Conservation (phyloP, 2,329 filamentous ascomycete species). For the Spiromastix sp. region DNA sequence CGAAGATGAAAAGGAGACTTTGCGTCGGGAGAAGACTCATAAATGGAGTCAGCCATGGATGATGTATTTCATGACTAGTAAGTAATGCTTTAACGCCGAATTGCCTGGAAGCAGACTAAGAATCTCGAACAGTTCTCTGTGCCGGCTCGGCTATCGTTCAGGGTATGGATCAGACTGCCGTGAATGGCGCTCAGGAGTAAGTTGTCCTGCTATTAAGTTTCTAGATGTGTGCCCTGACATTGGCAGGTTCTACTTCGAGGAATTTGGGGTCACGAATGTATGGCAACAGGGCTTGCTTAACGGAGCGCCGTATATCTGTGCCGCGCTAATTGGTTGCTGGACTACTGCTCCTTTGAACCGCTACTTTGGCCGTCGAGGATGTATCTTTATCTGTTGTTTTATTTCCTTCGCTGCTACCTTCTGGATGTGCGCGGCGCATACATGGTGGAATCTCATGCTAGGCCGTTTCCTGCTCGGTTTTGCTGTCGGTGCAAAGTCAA, state of each 20-base stretch:
- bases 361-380: constrained; percentile 44
- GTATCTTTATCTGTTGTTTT: constrained; percentile 47
- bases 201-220: not conserved
- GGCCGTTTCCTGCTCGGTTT: constrained; percentile 47
- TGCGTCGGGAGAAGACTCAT: constrained; percentile 33
- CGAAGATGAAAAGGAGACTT: constrained; percentile 32
- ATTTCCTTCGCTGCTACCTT: constrained; percentile 54
- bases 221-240: not conserved
- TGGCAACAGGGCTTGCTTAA: constrained; percentile 29
- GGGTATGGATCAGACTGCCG: constrained; percentile 38
- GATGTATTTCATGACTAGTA: constrained; percentile 32
- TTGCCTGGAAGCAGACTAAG: not conserved
- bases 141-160: constrained; percentile 42
- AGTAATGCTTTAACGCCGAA: not conserved
- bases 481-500: constrained; percentile 50
- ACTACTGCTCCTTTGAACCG: constrained; percentile 50
- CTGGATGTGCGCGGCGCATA: constrained; percentile 45
- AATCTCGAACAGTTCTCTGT: constrained; percentile 28
- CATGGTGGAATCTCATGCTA: constrained; percentile 43
- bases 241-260: constrained; percentile 7
- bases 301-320: constrained; percentile 25
- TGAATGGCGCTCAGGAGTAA: constrained; percentile 26
- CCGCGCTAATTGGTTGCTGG: constrained; percentile 44
- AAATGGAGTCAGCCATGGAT: constrained; percentile 35
- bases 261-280: constrained; percentile 8